A percentile compares a stretch with the other conserved stretches of the same genome.
phyloP scores from a whole-genome alignment of 306 rosid genomes.

The Dalbergia cultrata region DNA sequence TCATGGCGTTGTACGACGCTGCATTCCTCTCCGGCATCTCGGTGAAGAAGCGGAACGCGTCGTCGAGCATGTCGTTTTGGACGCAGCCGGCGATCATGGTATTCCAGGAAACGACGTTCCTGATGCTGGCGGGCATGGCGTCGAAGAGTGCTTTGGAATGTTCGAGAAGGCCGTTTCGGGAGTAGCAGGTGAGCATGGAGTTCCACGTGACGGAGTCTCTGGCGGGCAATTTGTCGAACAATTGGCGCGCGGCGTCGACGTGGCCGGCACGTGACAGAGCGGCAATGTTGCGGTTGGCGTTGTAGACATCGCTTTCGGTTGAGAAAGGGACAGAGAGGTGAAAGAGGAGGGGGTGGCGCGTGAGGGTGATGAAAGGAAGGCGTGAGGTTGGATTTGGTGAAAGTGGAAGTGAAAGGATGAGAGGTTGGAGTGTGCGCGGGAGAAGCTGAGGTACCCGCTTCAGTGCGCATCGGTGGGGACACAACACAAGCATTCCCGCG shows the following conservation, averaged over 20 bases:
- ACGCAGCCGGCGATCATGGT: slow-evolving; percentile 59
- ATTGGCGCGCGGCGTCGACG: slow-evolving; percentile 50
- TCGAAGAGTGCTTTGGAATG: slow-evolving; percentile 53
- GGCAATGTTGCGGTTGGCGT: slow-evolving; percentile 49
- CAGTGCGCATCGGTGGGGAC: background rate
- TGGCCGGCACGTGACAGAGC: slow-evolving; percentile 50
- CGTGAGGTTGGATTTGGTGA: background rate
- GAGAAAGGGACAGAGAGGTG: slow-evolving; percentile 33
- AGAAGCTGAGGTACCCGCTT: background rate
- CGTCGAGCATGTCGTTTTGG: slow-evolving; percentile 56
- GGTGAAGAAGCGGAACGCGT: slow-evolving; percentile 50
- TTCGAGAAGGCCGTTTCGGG: slow-evolving; percentile 53
- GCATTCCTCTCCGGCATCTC: slow-evolving; percentile 53
- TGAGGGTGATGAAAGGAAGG: background rate
- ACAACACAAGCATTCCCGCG: slow-evolving; percentile 8
- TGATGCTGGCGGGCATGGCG: slow-evolving; percentile 45
- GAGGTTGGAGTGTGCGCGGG: slow-evolving; percentile 30
- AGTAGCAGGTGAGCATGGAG: slow-evolving; percentile 60
- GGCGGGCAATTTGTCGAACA: slow-evolving; percentile 61
- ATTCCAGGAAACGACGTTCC: slow-evolving; percentile 65
- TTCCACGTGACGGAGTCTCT: slow-evolving; percentile 65
- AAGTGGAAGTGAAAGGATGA: background rate
- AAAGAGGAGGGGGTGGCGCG: slow-evolving; percentile 10
- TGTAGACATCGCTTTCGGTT: slow-evolving; percentile 43
- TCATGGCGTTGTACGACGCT: slow-evolving; percentile 63